Evolutionary conservation across 192 early-diverging fungal genomes (phyloP).

Genomic region (Umbelopsis sp.): DNA sequence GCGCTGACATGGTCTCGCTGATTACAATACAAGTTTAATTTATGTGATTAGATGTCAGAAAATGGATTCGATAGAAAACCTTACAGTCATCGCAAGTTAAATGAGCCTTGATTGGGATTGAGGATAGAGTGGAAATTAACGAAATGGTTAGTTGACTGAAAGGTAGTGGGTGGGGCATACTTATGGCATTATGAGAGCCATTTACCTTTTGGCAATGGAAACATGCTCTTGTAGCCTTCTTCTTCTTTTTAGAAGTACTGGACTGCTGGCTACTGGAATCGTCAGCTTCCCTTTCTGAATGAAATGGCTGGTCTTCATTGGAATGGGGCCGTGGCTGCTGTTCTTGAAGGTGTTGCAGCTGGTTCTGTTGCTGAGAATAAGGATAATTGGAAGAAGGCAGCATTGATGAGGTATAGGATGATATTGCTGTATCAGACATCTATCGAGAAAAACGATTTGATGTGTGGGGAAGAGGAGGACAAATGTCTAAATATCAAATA

Average conservation of each 20-base stretch:
- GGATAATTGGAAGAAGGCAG: conserved; percentile 17
- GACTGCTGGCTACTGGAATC: neutral
- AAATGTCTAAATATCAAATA: neutral
- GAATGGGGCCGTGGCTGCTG: neutral
- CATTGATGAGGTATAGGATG: conserved; percentile 10
- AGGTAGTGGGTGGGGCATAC: too few species aligned
- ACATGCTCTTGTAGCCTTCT: conserved; percentile 46
- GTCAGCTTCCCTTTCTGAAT: neutral
- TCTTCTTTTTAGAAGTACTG: conserved; percentile 17
- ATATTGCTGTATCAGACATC: conserved; percentile 16
- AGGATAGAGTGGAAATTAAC: neutral
- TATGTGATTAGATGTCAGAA: neutral
- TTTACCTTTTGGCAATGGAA: conserved; percentile 69
- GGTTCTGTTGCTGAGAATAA: conserved; percentile 15
- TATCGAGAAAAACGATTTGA: conserved; percentile 10
- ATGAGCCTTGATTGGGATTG: conserved; percentile 46
- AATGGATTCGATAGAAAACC: conserved; percentile 6
- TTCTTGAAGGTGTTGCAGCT: neutral
- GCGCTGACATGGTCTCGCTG: conserved; percentile 83
- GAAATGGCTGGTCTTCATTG: neutral
- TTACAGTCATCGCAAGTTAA: conserved; percentile 75
- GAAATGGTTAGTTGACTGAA: too few species aligned
- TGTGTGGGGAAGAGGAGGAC: neutral
- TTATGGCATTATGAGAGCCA: too few species aligned
- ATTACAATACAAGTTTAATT: neutral